Percentiles rank a stretch among this genome's conserved stretches.
Conservation (phyloP, 176 grass and related monocot species). For the Raddia guianensis region DNA sequence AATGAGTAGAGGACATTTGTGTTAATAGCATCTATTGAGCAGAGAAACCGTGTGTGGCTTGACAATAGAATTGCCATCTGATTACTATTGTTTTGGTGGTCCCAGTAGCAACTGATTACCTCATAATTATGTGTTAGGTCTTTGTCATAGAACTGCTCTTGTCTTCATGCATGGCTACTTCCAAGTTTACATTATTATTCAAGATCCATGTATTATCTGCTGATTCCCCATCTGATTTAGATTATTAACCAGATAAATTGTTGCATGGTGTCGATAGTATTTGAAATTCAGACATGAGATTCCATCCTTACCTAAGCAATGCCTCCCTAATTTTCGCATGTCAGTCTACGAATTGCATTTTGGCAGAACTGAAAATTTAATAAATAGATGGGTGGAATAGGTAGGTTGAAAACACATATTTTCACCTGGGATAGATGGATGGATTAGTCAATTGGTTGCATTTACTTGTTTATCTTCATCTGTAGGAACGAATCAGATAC, state of each 20-base stretch:
- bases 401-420: background rate
- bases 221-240: background rate
- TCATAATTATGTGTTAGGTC: background rate
- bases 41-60: background rate
- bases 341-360: background rate
- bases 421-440: background rate
- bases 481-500: background rate
- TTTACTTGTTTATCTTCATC: background rate
- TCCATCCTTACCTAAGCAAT: constrained; percentile 11
- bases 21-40: constrained; percentile 10
- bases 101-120: background rate
- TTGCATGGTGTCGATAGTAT: background rate
- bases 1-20: background rate
- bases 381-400: background rate
- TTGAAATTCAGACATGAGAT: background rate
- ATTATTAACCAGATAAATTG: constrained; percentile 1
- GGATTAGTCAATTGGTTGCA: background rate
- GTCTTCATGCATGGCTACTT: background rate
- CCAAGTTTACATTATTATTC: background rate
- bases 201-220: background rate
- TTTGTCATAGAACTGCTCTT: background rate
- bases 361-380: constrained; percentile 21
- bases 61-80: background rate
- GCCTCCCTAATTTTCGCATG: constrained; percentile 9
- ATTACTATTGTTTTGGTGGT: background rate